Evolutionary conservation across 2,329 filamentous ascomycete genomes (phyloP), one percentile per base, ranked within the genome.

Genomic region (Phyllosticta ampelicida): DNA sequence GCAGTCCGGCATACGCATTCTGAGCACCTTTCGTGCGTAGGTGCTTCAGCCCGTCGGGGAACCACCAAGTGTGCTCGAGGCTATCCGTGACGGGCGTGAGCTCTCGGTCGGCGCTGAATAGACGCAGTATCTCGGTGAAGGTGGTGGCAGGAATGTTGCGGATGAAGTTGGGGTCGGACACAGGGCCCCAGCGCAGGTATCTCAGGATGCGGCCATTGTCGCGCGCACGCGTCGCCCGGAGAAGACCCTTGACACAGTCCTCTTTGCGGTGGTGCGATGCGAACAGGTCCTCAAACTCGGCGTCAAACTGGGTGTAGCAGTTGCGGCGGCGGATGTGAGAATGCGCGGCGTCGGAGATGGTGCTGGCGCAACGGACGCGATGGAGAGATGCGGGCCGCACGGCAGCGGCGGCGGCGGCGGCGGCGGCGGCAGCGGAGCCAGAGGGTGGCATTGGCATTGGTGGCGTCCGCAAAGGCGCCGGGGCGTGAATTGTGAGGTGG

Each of bases 81-180:
- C 26, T 28, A 2, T 54, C 18, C 13, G 72, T 68, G 48, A 82
- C 63, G 60, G 80, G 23, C 9, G n/a, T 19, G 10, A 51, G 26
- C 26, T 36, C 78, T 62, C 78, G 69, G 21, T 70, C 65, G 0
- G 86, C 85, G 59, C 87, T 83, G 9, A 90, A 70, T 5, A 78
- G 75, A 30, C 78, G 77, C 28, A 91, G 68, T 9, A 87, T 78
- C 62, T 86, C 83, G 1, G 83, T 81, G 65, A 90, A 84, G 0
- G 78, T 78, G 1, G 78, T 73, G 1, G 75, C 68, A 0, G 85
- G 77, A 20, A 90, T 67, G 5, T 63, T 65, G 19, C 48, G 53
- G 23, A 73, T 60, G 55, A 66, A 69, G 9, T 65, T 61, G 19
- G 60, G 26, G 48, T 72, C 65, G 53, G 48, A 21, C n/a, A 53